A percentile compares a stretch with the other conserved stretches of the same genome.
These are phyloP conservation scores for Pseudogymnoascus sp. DNA, from an alignment of 2,329 filamentous ascomycete species.

Conservation along the genomic window DNA sequence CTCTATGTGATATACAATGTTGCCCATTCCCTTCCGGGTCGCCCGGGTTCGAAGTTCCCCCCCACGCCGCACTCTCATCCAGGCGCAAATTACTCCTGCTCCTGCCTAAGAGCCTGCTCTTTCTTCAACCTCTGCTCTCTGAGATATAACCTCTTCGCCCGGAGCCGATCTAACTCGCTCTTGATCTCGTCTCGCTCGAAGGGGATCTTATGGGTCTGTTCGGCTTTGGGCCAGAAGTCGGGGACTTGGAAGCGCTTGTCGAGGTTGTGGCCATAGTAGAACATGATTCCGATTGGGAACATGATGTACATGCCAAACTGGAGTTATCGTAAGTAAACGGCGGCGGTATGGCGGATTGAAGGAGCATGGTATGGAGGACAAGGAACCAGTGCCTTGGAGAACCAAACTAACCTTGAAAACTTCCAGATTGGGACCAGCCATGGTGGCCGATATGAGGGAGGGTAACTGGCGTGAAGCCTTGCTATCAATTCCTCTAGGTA, in stretches of 20 bases:
- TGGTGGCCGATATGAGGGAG: slow-evolving; percentile 23
- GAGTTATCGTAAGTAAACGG: background rate
- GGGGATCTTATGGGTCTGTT: slow-evolving; percentile 69
- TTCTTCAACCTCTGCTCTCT: slow-evolving; percentile 29
- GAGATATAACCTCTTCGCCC: slow-evolving; percentile 25
- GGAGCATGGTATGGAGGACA: background rate
- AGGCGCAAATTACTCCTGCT: background rate
- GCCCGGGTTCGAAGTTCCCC: slow-evolving; percentile 10
- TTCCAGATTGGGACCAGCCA: slow-evolving; percentile 86
- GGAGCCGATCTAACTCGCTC: slow-evolving; percentile 46
- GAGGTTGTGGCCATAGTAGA: slow-evolving; percentile 98
- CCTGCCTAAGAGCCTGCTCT: slow-evolving; percentile 12
- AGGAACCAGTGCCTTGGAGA: background rate
- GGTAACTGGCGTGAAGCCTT: background rate
- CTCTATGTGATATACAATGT: slow-evolving; percentile 11
- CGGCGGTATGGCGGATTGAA: slow-evolving; percentile 3
- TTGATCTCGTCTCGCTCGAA: slow-evolving; percentile 76
- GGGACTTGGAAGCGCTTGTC: slow-evolving; percentile 83
- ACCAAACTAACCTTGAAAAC: slow-evolving; percentile 70
- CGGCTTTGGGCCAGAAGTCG: slow-evolving; percentile 85
- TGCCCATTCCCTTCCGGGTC: background rate
- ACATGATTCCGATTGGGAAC: slow-evolving; percentile 99
- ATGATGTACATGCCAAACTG: slow-evolving; percentile 98
- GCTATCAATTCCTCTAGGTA: background rate
- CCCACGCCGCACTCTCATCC: background rate